Evolutionary conservation across 2,329 filamentous ascomycete species (phyloP).

Genomic region (Ophiostoma himal-ulmi): DNA sequence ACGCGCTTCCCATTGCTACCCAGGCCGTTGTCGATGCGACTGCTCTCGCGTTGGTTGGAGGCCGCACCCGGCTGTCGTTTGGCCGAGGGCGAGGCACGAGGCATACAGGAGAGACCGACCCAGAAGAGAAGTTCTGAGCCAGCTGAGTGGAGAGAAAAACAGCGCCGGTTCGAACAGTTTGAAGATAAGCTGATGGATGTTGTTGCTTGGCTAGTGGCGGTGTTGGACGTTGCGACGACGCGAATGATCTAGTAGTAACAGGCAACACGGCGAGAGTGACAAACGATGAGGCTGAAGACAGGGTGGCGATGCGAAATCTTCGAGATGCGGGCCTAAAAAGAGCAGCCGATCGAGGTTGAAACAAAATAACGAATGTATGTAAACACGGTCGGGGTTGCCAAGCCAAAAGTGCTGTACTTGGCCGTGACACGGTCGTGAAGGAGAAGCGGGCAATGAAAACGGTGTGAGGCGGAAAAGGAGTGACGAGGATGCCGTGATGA

Average conservation of each 20-base stretch:
- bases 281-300: neutral
- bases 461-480: neutral
- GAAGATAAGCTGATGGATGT: neutral
- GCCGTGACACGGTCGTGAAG: neutral
- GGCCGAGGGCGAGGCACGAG: constrained; percentile 53
- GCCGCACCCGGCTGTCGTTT: constrained; percentile 58
- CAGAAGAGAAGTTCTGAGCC: constrained; percentile 42
- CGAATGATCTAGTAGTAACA: neutral
- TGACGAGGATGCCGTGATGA: neutral
- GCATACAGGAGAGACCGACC: constrained; percentile 48
- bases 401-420: neutral
- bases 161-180: too few relatives aligned
- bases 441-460: neutral
- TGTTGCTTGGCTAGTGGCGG: neutral
- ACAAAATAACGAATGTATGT: neutral
- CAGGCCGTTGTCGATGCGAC: constrained; percentile 80
- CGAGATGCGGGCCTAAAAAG: neutral
- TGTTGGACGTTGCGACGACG: neutral
- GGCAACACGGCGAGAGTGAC: neutral
- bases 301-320: neutral
- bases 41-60: constrained; percentile 60
- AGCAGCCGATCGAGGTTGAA: neutral
- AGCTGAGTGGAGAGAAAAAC: constrained; percentile 27
- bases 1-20: constrained; percentile 68
- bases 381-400: constrained; percentile 5